Percentiles rank a stretch among this genome's conserved stretches.
These are phyloP conservation scores for Endocarpon pusillum DNA, from an alignment of 495 filamentous ascomycete species.

Conservation along the genomic window DNA sequence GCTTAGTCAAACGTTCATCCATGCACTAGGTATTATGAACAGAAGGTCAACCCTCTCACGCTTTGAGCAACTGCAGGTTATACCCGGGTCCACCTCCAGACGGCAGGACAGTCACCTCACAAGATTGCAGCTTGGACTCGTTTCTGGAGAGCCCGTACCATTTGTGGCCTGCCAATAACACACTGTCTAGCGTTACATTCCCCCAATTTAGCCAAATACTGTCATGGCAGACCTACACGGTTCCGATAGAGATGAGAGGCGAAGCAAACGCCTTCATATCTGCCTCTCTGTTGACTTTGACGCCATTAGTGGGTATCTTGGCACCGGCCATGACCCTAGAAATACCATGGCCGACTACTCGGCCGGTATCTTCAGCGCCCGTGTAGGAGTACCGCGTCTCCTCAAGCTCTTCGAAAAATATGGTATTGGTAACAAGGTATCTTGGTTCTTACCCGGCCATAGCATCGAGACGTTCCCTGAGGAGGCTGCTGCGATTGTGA, in stretches of 20 bases:
- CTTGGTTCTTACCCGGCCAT: constrained; percentile 51
- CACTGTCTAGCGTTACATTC: background rate
- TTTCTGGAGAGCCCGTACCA: no score
- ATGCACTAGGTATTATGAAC: no score
- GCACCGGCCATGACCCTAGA: constrained; percentile 29
- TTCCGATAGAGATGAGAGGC: background rate
- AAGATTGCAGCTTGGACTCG: no score
- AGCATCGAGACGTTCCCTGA: constrained; percentile 42
- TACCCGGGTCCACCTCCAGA: no score
- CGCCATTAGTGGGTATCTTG: constrained; percentile 42
- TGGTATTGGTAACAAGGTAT: constrained; percentile 31
- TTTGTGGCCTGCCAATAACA: no score
- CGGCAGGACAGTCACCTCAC: no score
- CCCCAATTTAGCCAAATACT: background rate
- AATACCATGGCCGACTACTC: constrained; percentile 42
- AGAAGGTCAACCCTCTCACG: no score
- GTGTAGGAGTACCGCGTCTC: constrained; percentile 41
- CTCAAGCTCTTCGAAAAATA: constrained; percentile 39
- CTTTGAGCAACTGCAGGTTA: no score
- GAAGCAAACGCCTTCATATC: constrained; percentile 20
- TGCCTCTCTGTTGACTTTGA: constrained; percentile 43
- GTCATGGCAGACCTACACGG: background rate
- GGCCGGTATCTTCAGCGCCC: constrained; percentile 39
- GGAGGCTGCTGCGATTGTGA: constrained; percentile 33
- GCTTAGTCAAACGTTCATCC: no score